These are phyloP conservation scores for Berberis vulgaris DNA, from an alignment of 164 flowering plant genomes.

Conservation along the genomic window DNA sequence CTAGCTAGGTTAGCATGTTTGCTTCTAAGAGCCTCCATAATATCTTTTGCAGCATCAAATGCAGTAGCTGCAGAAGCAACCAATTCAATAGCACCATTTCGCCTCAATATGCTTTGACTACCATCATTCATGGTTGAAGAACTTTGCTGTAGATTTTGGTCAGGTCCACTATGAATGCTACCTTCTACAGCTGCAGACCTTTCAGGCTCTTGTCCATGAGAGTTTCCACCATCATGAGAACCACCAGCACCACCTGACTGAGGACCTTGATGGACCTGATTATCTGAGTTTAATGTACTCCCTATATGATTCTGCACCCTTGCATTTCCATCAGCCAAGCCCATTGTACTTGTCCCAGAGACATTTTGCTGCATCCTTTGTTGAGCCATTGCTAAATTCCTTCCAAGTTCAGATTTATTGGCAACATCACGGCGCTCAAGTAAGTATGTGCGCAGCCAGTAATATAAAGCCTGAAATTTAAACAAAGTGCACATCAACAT, in stretches of 20 bases:
- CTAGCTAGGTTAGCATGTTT: slow-evolving; percentile 91
- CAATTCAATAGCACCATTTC: slow-evolving; percentile 54
- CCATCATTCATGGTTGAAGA: slow-evolving; percentile 52
- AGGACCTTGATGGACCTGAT: slow-evolving; percentile 56
- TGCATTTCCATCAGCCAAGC: slow-evolving; percentile 49
- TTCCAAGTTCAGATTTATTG: slow-evolving; percentile 73
- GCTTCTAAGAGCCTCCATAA: slow-evolving; percentile 95
- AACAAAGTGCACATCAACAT: not conserved
- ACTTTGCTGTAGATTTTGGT: slow-evolving; percentile 55
- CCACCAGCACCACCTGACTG: slow-evolving; percentile 47
- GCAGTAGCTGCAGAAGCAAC: slow-evolving; percentile 86
- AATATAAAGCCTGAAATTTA: slow-evolving; percentile 72
- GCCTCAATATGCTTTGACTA: slow-evolving; percentile 59
- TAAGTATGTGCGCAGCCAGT: slow-evolving; percentile 97
- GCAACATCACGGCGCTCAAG: slow-evolving; percentile 98
- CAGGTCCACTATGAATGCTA: slow-evolving; percentile 44
- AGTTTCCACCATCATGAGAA: slow-evolving; percentile 71
- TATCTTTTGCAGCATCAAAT: slow-evolving; percentile 95
- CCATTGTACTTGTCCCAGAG: slow-evolving; percentile 44
- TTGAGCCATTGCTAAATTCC: slow-evolving; percentile 70
- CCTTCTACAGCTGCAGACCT: slow-evolving; percentile 52
- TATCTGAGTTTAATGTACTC: slow-evolving; percentile 33
- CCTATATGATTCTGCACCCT: slow-evolving; percentile 46
- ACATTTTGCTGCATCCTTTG: slow-evolving; percentile 84
- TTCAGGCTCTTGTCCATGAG: slow-evolving; percentile 82